Evolutionary conservation across 1,139 yeast species (phyloP), one percentile per base, ranked within the genome.

Genomic region (Candida freyschussii): DNA sequence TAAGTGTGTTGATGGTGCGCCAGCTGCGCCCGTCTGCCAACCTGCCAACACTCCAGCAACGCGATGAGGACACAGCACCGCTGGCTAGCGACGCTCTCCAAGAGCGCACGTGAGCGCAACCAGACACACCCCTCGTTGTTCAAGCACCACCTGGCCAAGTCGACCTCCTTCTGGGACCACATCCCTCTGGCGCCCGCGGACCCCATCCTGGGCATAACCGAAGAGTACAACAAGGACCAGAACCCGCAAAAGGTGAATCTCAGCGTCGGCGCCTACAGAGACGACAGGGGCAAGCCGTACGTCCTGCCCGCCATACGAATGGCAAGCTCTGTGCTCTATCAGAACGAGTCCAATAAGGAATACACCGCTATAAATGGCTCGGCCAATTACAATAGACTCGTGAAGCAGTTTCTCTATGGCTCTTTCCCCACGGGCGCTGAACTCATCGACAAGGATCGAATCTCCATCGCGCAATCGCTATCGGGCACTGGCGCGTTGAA

Each of bases 401-500:
- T 94, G 17, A 78, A 89, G 26, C 65, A 70, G 46, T 78, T 89
- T 40, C 71, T 89, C 34, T 70, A 83, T 46, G 94, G 95, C 16
- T 65, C 65, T 4, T 56, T 37, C 45, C 67, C 67, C 36, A 69
- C 78, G 2, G 63, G 60, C 4, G 33, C 43, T 5, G 34, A 45
- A 6, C 36, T 55, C 10, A 36, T 59, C 10, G 31, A 47, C 9
- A 39, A 53, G 19, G 59, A 65, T 28, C 56, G 78, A 39, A 67
- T 86, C 27, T 73, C 83, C 20, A 78, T 87, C 27, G 78, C 83
- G 36, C 98, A 91, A 60, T 78, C 95, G 16, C 67, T 91, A 40
- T 81, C 95, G 26, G 98, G 98, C 26, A 91, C 98, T 4, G 98
- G 98, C 29, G 95, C 97, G 2, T 69, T 89, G 50, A 95, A 91